A percentile compares a stretch with the other conserved stretches of the same genome.
Evolutionary conservation across 1,284 basidiomycete genomes (phyloP).

Genomic region (Sanghuangporus sanghuang): DNA sequence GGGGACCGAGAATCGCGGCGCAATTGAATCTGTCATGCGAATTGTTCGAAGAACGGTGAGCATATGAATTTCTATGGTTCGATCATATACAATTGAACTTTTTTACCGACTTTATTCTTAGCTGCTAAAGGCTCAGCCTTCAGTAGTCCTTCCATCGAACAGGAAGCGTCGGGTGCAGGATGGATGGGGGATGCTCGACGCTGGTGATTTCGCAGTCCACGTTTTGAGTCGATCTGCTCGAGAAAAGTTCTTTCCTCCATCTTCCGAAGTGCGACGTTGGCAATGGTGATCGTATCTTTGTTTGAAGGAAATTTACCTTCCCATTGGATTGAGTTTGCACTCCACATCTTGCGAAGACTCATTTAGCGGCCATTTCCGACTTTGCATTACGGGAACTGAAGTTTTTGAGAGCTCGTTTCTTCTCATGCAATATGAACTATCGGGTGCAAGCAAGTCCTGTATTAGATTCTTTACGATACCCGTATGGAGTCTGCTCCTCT

Average conservation of each 20-base stretch:
- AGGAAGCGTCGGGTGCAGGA: slow-evolving; percentile 51
- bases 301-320: background rate
- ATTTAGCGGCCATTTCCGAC: slow-evolving; percentile 2
- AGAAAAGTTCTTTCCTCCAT: slow-evolving; percentile 53
- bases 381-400: slow-evolving; percentile 1
- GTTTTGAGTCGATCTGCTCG: slow-evolving; percentile 57
- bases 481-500: slow-evolving; percentile 1
- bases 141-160: slow-evolving; percentile 55
- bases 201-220: slow-evolving; percentile 71
- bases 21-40: slow-evolving; percentile 66
- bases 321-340: slow-evolving; percentile 1
- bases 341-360: slow-evolving; percentile 1
- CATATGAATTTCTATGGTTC: slow-evolving; percentile 18
- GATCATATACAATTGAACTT: background rate
- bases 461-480: background rate
- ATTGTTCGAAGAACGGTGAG: slow-evolving; percentile 60
- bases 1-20: slow-evolving; percentile 71
- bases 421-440: slow-evolving; percentile 8
- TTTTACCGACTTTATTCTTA: slow-evolving; percentile 23
- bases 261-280: slow-evolving; percentile 29
- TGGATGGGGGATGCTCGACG: slow-evolving; percentile 81
- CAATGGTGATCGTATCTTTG: slow-evolving; percentile 23
- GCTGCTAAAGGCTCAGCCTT: slow-evolving; percentile 50
- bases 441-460: background rate
- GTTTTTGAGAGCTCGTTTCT: slow-evolving; percentile 1